Conservation (phyloP, 208 protist genomes). For the Wallacemonas rigidus region DNA sequence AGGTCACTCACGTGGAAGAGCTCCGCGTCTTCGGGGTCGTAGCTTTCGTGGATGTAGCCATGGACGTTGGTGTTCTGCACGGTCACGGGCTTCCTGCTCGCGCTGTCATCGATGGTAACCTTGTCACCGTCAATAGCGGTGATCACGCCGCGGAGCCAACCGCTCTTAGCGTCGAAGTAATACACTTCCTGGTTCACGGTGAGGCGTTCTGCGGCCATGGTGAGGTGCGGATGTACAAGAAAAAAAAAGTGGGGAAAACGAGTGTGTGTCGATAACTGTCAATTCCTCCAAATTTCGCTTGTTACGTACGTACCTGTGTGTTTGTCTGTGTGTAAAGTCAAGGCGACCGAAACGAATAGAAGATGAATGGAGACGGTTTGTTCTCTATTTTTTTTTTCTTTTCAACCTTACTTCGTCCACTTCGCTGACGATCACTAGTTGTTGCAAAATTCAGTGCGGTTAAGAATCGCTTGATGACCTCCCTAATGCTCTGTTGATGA, state of each 20-base stretch:
- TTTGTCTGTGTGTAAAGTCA: no score
- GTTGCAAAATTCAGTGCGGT: no score
- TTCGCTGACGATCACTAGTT: no score
- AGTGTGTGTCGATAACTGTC: no score
- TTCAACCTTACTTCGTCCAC: background rate
- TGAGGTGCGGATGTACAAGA: slow-evolving; percentile 5
- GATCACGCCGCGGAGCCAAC: slow-evolving; percentile 76
- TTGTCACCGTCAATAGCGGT: slow-evolving; percentile 44
- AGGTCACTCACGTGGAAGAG: slow-evolving; percentile 90
- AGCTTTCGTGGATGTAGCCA: slow-evolving; percentile 76
- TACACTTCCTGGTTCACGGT: slow-evolving; percentile 80
- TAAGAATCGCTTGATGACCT: slow-evolving; percentile 6
- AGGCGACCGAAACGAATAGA: no score
- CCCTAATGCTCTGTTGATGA: slow-evolving; percentile 14
- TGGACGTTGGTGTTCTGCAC: slow-evolving; percentile 54
- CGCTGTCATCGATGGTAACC: slow-evolving; percentile 49
- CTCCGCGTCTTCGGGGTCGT: slow-evolving; percentile 68
- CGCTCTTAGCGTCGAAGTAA: slow-evolving; percentile 67
- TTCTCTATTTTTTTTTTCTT: background rate
- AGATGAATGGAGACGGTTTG: background rate
- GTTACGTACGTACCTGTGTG: no score
- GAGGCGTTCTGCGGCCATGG: slow-evolving; percentile 63
- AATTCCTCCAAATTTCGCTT: no score
- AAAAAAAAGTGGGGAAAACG: slow-evolving; percentile 3
- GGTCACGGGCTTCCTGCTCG: slow-evolving; percentile 26